Evolutionary conservation across 23 red algal genomes (phyloP).

Genomic region (Chondrus crispus): DNA sequence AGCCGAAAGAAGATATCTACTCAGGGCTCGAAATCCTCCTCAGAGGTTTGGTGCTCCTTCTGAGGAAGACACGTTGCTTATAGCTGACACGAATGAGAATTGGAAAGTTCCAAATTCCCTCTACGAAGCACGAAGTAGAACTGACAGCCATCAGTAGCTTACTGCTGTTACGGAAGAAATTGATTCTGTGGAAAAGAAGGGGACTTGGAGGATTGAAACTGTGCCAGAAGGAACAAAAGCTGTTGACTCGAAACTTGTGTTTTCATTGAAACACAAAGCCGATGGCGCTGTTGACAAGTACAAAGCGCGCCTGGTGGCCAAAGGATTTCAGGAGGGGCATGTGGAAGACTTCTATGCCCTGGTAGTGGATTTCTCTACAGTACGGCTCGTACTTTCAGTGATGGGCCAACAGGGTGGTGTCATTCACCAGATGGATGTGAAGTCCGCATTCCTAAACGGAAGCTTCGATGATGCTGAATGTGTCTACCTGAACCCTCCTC

Average conservation of each 20-base stretch:
- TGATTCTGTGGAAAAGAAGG: neutral
- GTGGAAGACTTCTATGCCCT: neutral
- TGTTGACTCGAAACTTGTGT: neutral
- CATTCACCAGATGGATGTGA: neutral
- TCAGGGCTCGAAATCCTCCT: no score
- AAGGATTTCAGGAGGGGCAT: neutral
- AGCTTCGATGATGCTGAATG: neutral
- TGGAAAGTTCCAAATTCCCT: no score
- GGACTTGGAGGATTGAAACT: neutral
- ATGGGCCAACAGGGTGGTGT: neutral
- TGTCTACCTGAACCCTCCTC: neutral
- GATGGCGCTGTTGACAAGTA: neutral
- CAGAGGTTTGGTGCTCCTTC: no score
- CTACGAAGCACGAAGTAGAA: no score
- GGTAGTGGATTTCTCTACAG: neutral
- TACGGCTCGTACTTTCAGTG: neutral
- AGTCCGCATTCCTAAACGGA: neutral
- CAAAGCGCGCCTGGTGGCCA: neutral
- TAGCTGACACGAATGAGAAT: no score
- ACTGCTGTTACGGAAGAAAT: neutral
- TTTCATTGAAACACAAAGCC: neutral
- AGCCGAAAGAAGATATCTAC: no score
- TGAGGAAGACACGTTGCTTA: no score
- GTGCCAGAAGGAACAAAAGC: neutral
- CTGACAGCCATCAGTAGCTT: no score